Evolutionary conservation across 2,329 filamentous ascomycete species (phyloP).

Genomic region (Zymoseptoria passerinii): DNA sequence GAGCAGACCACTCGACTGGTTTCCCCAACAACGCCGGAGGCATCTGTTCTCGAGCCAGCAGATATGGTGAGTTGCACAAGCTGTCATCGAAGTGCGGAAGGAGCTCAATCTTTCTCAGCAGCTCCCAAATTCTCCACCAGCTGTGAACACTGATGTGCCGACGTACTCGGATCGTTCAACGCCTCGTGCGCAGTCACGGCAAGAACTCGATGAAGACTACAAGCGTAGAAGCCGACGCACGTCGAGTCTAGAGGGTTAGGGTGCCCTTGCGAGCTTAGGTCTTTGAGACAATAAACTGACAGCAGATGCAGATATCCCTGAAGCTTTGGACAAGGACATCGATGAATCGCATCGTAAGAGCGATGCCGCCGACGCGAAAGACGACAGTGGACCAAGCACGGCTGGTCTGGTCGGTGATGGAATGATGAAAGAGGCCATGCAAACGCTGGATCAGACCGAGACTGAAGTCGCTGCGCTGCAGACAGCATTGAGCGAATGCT

Average conservation of each 20-base stretch:
- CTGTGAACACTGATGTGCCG: conserved; percentile 66
- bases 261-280: conserved; percentile 4
- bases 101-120: conserved; percentile 28
- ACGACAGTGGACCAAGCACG: conserved; percentile 26
- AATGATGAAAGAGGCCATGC: conserved; percentile 44
- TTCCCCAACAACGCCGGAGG: conserved; percentile 30
- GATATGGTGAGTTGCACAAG: conserved; percentile 22
- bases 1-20: conserved; percentile 24
- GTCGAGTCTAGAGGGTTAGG: conserved; percentile 65
- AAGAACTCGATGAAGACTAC: conserved; percentile 58
- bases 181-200: conserved; percentile 72
- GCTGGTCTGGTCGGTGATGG: conserved; percentile 30
- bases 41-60: conserved; percentile 20
- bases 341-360: conserved; percentile 19
- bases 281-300: conserved; percentile 12
- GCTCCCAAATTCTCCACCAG: conserved; percentile 36
- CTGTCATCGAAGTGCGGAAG: background rate
- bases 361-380: conserved; percentile 1
- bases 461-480: conserved; percentile 61
- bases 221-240: conserved; percentile 54
- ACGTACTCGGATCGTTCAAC: conserved; percentile 59
- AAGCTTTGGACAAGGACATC: conserved; percentile 34
- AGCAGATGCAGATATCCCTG: conserved; percentile 36
- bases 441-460: conserved; percentile 44
- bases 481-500: conserved; percentile 76